Conservation (phyloP, 306 rosid species). For the Pterocarpus macrocarpus region DNA sequence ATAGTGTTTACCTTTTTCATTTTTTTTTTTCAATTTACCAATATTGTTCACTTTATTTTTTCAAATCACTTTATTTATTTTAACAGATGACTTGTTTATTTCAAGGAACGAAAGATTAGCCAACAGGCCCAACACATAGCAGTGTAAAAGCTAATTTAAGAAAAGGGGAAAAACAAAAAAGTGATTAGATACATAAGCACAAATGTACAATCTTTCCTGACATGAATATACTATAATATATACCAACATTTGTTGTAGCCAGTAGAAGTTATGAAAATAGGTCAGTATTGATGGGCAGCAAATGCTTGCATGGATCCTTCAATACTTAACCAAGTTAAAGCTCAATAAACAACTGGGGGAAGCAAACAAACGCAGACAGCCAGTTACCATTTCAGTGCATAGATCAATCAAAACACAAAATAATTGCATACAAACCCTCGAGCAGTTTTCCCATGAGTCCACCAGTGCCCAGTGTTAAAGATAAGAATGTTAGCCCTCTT, state of each 20-base stretch:
- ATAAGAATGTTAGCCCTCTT: slow-evolving; percentile 90
- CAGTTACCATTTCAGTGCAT: slow-evolving; percentile 37
- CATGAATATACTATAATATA: neutral
- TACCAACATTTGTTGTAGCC: neutral
- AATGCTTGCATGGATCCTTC: neutral
- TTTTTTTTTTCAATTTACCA: neutral
- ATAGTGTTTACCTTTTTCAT: neutral
- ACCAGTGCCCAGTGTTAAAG: slow-evolving; percentile 99
- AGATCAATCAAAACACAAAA: slow-evolving; percentile 33
- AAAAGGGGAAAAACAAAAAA: neutral
- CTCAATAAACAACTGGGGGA: slow-evolving; percentile 19
- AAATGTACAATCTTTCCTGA: slow-evolving; percentile 3
- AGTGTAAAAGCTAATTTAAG: neutral
- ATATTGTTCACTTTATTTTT: neutral
- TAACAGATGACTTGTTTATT: slow-evolving; percentile 5
- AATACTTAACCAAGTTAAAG: slow-evolving; percentile 29
- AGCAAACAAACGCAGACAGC: slow-evolving; percentile 24
- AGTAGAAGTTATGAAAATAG: neutral
- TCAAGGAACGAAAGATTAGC: slow-evolving; percentile 11
- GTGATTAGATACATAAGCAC: neutral
- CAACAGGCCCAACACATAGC: slow-evolving; percentile 23
- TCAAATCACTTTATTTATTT: neutral
- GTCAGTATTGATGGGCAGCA: slow-evolving; percentile 24
- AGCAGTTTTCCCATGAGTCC: slow-evolving; percentile 98
- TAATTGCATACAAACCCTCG: slow-evolving; percentile 78